Percentiles rank a stretch among this genome's conserved stretches.
phyloP scores from a whole-genome alignment of 2,329 filamentous ascomycete genomes.

The Fusarium ramigenum region DNA sequence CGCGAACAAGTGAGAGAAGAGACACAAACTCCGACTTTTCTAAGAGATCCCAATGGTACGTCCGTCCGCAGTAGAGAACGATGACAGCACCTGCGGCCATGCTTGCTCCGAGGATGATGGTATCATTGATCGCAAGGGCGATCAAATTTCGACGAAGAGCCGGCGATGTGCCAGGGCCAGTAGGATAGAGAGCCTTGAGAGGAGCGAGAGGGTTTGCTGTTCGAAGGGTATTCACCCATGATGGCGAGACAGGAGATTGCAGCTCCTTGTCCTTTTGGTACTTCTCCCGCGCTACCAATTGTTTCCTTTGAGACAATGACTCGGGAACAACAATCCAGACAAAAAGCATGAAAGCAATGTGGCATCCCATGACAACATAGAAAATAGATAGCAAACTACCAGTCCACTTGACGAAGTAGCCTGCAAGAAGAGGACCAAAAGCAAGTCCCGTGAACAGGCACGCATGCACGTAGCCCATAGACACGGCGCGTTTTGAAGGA shows the following conservation, averaged over 20 bases:
- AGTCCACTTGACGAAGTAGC: constrained; percentile 79
- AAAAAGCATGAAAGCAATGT: constrained; percentile 77
- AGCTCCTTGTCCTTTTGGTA: constrained; percentile 59
- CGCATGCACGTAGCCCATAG: constrained; percentile 90
- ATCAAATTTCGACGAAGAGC: constrained; percentile 82
- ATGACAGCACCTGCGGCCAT: constrained; percentile 85
- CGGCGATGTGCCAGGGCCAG: constrained; percentile 66
- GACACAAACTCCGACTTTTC: constrained; percentile 86
- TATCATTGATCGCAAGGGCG: constrained; percentile 81
- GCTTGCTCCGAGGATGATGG: constrained; percentile 80
- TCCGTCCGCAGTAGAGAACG: constrained; percentile 82
- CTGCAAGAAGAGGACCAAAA: constrained; percentile 82
- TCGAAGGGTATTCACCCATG: constrained; percentile 49
- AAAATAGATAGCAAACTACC: constrained; percentile 84
- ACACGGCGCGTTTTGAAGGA: constrained; percentile 80
- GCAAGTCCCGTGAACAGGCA: constrained; percentile 91
- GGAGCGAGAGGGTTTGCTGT: constrained; percentile 77
- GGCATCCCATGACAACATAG: constrained; percentile 79
- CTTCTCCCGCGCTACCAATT: constrained; percentile 75
- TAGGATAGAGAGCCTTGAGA: constrained; percentile 80
- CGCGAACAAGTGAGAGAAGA: constrained; percentile 78
- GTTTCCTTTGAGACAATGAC: constrained; percentile 79
- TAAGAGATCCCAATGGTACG: constrained; percentile 84
- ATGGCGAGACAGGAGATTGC: constrained; percentile 39
- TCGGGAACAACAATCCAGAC: constrained; percentile 81